A percentile compares a stretch with the other conserved stretches of the same genome.
Evolutionary conservation across 495 filamentous ascomycete genomes (phyloP).

Genomic region (Poronia punctata): DNA sequence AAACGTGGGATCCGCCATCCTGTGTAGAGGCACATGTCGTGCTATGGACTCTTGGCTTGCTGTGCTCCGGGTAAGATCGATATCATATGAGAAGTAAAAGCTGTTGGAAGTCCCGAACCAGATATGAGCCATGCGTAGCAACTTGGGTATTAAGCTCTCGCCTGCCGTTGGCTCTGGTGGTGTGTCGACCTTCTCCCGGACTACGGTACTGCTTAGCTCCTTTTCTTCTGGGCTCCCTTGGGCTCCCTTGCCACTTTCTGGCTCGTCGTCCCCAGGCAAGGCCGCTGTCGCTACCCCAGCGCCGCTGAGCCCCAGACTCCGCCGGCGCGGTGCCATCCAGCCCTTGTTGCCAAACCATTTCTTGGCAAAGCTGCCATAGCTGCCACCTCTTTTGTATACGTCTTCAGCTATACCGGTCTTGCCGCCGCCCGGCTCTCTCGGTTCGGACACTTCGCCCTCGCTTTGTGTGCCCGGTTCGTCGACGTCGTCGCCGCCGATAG

Average conservation of each 20-base stretch:
- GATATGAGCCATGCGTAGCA: slow-evolving; percentile 73
- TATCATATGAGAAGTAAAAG: slow-evolving; percentile 91
- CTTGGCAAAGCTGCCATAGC: slow-evolving; percentile 80
- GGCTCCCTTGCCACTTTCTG: background rate
- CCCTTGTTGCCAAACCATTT: slow-evolving; percentile 83
- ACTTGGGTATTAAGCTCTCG: slow-evolving; percentile 65
- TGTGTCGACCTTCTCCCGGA: slow-evolving; percentile 22
- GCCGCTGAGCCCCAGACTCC: slow-evolving; percentile 50
- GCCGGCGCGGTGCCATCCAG: slow-evolving; percentile 56
- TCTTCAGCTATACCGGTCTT: slow-evolving; percentile 67
- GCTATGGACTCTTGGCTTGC: slow-evolving; percentile 36
- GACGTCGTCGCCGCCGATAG: slow-evolving; percentile 22
- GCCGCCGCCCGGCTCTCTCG: slow-evolving; percentile 13
- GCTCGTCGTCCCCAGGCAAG: slow-evolving; percentile 6
- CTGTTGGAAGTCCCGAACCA: slow-evolving; percentile 70
- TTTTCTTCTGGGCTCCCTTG: slow-evolving; percentile 13
- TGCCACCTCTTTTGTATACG: slow-evolving; percentile 68
- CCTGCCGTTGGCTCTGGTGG: slow-evolving; percentile 20
- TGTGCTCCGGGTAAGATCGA: slow-evolving; percentile 72
- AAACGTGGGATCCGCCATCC: slow-evolving; percentile 68
- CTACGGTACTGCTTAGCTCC: slow-evolving; percentile 25
- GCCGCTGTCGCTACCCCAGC: slow-evolving; percentile 10
- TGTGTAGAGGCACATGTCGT: slow-evolving; percentile 51
- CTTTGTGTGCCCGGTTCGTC: slow-evolving; percentile 24
- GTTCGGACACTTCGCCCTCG: slow-evolving; percentile 18